Evolutionary conservation across 441 rosid species (phyloP).

Genomic region (Biscutella laevigata): DNA sequence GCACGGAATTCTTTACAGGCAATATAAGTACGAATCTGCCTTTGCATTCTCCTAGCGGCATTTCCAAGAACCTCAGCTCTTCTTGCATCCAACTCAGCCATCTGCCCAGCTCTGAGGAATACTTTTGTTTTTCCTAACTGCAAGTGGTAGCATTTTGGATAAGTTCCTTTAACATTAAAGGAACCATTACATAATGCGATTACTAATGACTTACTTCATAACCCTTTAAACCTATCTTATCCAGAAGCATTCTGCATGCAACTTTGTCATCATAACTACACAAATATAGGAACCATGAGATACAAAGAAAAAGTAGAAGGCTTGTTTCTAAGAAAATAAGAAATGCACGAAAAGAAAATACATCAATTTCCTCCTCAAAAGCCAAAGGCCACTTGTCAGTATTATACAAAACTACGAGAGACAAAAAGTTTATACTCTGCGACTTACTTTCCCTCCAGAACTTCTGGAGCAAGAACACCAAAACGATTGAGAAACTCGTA

Average conservation of each 20-base stretch:
- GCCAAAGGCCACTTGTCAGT: not conserved
- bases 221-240: slow-evolving; percentile 83
- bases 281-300: slow-evolving; percentile 18
- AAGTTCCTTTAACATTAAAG: too few relatives aligned
- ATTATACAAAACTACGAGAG: not conserved
- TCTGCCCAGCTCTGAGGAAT: slow-evolving; percentile 99
- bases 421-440: not conserved
- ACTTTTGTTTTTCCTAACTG: slow-evolving; percentile 94
- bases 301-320: slow-evolving; percentile 7
- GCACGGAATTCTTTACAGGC: slow-evolving; percentile 81
- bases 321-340: not conserved
- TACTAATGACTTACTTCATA: slow-evolving; percentile 65
- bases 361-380: not conserved
- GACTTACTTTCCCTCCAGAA: slow-evolving; percentile 95
- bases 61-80: slow-evolving; percentile 98
- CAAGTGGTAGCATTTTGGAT: slow-evolving; percentile 16
- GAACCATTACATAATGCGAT: slow-evolving; percentile 5
- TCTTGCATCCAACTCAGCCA: slow-evolving; percentile 99
- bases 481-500: slow-evolving; percentile 96
- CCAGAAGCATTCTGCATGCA: slow-evolving; percentile 91
- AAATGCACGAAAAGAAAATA: slow-evolving; percentile 8
- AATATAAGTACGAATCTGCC: slow-evolving; percentile 74
- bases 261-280: slow-evolving; percentile 88
- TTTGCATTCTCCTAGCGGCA: slow-evolving; percentile 95
- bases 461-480: slow-evolving; percentile 97